Percentiles rank a stretch among this genome's conserved stretches.
phyloP scores from a whole-genome alignment of 306 rosid species.

The Casuarina glauca region DNA sequence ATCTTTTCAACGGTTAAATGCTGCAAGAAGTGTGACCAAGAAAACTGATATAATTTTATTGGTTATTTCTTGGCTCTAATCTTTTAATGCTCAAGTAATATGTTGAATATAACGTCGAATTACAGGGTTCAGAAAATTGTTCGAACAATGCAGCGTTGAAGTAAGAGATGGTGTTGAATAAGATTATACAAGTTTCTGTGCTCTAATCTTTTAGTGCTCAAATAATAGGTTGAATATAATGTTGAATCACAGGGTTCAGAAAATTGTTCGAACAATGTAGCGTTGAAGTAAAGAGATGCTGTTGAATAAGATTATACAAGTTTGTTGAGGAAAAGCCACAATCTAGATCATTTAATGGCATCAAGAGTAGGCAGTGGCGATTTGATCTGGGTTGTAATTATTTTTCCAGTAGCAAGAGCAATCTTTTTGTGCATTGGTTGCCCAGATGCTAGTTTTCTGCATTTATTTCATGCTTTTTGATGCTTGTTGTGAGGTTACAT shows the following conservation, averaged over 20 bases:
- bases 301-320: not conserved
- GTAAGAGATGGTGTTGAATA: no score
- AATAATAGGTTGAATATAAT: no score
- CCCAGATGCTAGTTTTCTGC: not conserved
- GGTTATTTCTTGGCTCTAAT: not conserved
- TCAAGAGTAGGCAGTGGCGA: not conserved
- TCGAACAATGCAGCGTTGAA: not conserved
- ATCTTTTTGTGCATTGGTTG: not conserved
- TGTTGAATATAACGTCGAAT: not conserved
- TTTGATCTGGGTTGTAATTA: not conserved
- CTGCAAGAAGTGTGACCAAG: not conserved
- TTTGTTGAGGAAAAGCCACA: not conserved
- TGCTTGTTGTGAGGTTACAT: conserved; percentile 17
- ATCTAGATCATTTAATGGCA: conserved; percentile 3
- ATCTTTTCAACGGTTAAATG: not conserved
- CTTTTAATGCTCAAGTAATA: not conserved
- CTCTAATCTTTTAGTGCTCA: no score
- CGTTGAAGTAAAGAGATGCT: not conserved
- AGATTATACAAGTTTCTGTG: no score
- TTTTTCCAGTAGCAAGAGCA: not conserved
- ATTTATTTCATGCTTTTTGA: not conserved
- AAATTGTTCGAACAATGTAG: no score
- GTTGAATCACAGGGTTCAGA: no score
- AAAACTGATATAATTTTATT: not conserved
- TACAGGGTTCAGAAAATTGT: not conserved